Conservation (phyloP, 495 filamentous ascomycete species). For the Aspergillus sclerotiicarbonarius region DNA sequence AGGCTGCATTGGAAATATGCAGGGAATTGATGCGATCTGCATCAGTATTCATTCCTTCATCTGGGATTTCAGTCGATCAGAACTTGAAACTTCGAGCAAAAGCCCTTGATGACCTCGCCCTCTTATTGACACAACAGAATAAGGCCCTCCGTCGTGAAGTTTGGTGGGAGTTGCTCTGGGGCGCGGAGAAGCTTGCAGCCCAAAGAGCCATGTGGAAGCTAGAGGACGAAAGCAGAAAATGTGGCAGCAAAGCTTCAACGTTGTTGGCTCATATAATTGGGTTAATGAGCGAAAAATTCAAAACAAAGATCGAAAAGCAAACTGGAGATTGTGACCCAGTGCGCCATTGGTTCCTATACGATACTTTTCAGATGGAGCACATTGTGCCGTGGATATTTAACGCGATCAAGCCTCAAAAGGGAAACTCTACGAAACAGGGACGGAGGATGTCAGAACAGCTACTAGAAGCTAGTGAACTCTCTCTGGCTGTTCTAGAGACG, state of each 20-base stretch:
- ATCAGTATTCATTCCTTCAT: slow-evolving; percentile 65
- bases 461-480: slow-evolving; percentile 79
- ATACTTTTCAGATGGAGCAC: slow-evolving; percentile 69
- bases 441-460: slow-evolving; percentile 52
- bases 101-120: slow-evolving; percentile 69
- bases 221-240: slow-evolving; percentile 59
- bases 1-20: slow-evolving; percentile 76
- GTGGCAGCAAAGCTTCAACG: slow-evolving; percentile 44
- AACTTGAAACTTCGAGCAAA: slow-evolving; percentile 69
- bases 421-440: slow-evolving; percentile 29
- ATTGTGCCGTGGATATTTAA: slow-evolving; percentile 74
- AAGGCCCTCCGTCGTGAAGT: slow-evolving; percentile 57
- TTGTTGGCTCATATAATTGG: slow-evolving; percentile 67
- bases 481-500: slow-evolving; percentile 64
- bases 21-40: slow-evolving; percentile 75
- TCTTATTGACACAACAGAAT: slow-evolving; percentile 57
- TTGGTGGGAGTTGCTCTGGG: slow-evolving; percentile 81
- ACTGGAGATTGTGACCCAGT: slow-evolving; percentile 66
- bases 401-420: slow-evolving; percentile 60
- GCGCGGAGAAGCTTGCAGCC: slow-evolving; percentile 84
- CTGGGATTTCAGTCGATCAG: slow-evolving; percentile 72
- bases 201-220: slow-evolving; percentile 78
- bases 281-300: slow-evolving; percentile 66
- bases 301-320: slow-evolving; percentile 52
- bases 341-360: slow-evolving; percentile 78